phyloP scores from a whole-genome alignment of 2,329 filamentous ascomycete species.

The Penicillium glabrum region DNA sequence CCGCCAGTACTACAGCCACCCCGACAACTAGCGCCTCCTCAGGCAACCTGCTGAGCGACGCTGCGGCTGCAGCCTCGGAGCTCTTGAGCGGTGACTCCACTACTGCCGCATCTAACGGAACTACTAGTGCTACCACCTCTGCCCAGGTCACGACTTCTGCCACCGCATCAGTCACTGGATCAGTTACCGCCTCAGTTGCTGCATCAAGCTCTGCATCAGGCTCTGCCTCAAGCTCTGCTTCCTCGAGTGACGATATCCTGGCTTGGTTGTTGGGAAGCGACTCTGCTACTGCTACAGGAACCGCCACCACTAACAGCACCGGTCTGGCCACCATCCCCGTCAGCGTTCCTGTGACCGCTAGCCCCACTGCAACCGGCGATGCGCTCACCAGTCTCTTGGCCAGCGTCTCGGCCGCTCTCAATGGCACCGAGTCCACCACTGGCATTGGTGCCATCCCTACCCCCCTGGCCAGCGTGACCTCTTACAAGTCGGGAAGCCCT shows the following conservation, averaged over 20 bases:
- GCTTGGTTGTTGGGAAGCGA: neutral
- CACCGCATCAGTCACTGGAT: neutral
- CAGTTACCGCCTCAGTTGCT: neutral
- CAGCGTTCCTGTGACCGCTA: conserved; percentile 22
- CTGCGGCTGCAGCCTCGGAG: neutral
- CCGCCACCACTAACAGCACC: neutral
- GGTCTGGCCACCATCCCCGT: conserved; percentile 16
- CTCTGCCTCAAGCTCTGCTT: conserved; percentile 4
- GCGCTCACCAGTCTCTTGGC: conserved; percentile 11
- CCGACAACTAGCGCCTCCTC: neutral
- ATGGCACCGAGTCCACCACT: conserved; percentile 1
- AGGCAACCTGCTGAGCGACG: neutral
- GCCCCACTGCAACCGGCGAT: conserved; percentile 6
- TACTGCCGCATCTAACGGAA: conserved; percentile 5
- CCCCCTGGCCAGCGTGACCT: neutral
- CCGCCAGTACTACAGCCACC: neutral
- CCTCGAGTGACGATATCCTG: neutral
- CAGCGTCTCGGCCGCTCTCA: neutral
- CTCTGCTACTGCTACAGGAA: neutral
- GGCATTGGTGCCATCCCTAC: conserved; percentile 20
- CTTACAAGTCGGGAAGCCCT: conserved; percentile 11
- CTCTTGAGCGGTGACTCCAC: conserved; percentile 1
- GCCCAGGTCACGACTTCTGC: neutral
- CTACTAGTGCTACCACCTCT: neutral
- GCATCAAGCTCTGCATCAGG: neutral